A percentile compares a stretch with the other conserved stretches of the same genome.
Conservation (phyloP, 73 alveolate genomes). For the Diophrys sp. region DNA sequence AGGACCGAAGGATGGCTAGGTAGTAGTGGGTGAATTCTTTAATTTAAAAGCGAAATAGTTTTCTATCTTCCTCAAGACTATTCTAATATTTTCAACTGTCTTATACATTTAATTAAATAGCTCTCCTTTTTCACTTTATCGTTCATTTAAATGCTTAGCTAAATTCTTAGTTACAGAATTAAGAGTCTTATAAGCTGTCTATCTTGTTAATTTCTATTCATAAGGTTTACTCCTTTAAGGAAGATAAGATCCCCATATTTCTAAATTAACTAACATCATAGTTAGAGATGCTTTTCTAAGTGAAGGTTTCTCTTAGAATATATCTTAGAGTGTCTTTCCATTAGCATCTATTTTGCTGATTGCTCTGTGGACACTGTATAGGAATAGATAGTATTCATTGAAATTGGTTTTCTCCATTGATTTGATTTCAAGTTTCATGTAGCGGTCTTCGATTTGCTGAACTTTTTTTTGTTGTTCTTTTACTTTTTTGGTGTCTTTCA, state of each 20-base stretch:
- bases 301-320: slow-evolving; percentile 3
- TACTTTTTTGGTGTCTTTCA: background rate
- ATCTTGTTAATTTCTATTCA: slow-evolving; percentile 44
- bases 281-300: slow-evolving; percentile 4
- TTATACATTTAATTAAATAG: background rate
- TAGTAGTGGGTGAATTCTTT: background rate
- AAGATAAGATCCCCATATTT: slow-evolving; percentile 48
- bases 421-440: background rate
- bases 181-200: slow-evolving; percentile 21
- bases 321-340: slow-evolving; percentile 15
- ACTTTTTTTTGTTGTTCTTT: background rate
- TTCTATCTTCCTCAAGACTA: background rate
- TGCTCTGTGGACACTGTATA: background rate
- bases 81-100: background rate
- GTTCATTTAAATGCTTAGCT: slow-evolving; percentile 1
- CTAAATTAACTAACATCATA: slow-evolving; percentile 37
- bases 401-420: slow-evolving; percentile 5
- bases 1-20: too few species aligned
- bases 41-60: background rate
- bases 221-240: slow-evolving; percentile 33
- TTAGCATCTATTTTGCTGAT: slow-evolving; percentile 11
- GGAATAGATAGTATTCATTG: background rate
- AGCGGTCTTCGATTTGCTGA: background rate
- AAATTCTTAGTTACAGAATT: background rate
- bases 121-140: slow-evolving; percentile 4